Evolutionary conservation across 768 basidiomycete genomes (phyloP).

Genomic region (Termitomyces sp.): DNA sequence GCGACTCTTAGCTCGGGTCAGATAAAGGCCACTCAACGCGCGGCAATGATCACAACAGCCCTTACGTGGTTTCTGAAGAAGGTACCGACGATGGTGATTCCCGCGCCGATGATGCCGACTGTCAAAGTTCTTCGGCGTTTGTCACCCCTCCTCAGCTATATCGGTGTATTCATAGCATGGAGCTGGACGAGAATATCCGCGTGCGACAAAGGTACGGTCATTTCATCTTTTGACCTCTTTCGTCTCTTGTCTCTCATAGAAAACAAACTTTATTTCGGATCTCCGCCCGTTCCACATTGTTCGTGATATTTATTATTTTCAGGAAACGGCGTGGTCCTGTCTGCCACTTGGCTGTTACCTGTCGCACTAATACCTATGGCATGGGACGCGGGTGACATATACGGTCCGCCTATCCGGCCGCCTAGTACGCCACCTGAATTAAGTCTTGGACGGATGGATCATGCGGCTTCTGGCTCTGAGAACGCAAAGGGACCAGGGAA

Average conservation of each 20-base stretch:
- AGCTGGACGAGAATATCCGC: slow-evolving; percentile 64
- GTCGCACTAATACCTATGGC: slow-evolving; percentile 71
- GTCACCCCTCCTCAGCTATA: slow-evolving; percentile 62
- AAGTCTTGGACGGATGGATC: not conserved
- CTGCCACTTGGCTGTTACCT: slow-evolving; percentile 79
- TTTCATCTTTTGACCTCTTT: not conserved
- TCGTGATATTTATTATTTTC: not conserved
- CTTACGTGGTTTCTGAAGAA: slow-evolving; percentile 67
- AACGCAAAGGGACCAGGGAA: slow-evolving; percentile 4
- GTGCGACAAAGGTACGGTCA: slow-evolving; percentile 56
- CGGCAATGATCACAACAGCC: slow-evolving; percentile 69
- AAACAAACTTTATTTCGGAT: not conserved
- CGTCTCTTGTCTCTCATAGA: not conserved
- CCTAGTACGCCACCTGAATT: slow-evolving; percentile 1
- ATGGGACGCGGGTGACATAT: slow-evolving; percentile 54
- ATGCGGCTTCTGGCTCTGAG: not conserved
- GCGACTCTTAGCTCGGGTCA: slow-evolving; percentile 55
- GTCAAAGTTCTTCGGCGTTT: slow-evolving; percentile 56
- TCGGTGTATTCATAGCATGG: slow-evolving; percentile 77
- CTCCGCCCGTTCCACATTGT: not conserved
- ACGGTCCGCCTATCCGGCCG: slow-evolving; percentile 21
- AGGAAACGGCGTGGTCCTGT: slow-evolving; percentile 79
- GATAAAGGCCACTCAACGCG: slow-evolving; percentile 66
- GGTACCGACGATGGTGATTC: slow-evolving; percentile 56
- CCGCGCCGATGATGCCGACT: slow-evolving; percentile 53